These are phyloP conservation scores for Globisporangium solare DNA, from an alignment of 352 stramenopile genomes.

Conservation along the genomic window DNA sequence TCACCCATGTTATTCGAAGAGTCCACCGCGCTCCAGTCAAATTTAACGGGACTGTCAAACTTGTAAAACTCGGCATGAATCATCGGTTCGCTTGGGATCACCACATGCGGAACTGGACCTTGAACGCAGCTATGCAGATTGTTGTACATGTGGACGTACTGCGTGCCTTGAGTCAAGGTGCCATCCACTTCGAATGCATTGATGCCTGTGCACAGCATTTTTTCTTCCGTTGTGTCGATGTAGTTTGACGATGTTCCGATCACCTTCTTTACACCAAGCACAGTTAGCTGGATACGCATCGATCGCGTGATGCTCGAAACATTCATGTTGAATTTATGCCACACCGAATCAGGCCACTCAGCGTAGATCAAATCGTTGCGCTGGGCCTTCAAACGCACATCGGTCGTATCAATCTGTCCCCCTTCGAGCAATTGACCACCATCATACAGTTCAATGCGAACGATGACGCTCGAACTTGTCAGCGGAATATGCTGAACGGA, in stretches of 20 bases:
- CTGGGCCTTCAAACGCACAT: slow-evolving; percentile 71
- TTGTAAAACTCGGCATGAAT: slow-evolving; percentile 68
- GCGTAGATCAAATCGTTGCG: slow-evolving; percentile 66
- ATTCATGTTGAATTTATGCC: slow-evolving; percentile 77
- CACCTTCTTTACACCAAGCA: slow-evolving; percentile 69
- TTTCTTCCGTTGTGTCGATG: slow-evolving; percentile 46
- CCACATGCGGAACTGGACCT: slow-evolving; percentile 71
- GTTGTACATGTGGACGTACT: slow-evolving; percentile 81
- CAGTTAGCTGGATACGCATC: slow-evolving; percentile 71
- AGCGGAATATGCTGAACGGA: slow-evolving; percentile 41
- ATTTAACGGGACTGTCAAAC: slow-evolving; percentile 65
- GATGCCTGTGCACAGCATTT: slow-evolving; percentile 74
- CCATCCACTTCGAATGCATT: slow-evolving; percentile 84
- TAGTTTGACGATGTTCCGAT: slow-evolving; percentile 36
- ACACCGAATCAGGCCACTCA: slow-evolving; percentile 68
- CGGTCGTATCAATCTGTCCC: slow-evolving; percentile 58
- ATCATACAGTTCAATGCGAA: slow-evolving; percentile 77
- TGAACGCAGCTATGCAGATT: slow-evolving; percentile 68
- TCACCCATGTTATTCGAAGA: slow-evolving; percentile 16
- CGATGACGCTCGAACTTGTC: slow-evolving; percentile 59
- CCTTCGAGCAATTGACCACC: slow-evolving; percentile 65
- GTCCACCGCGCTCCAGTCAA: slow-evolving; percentile 52
- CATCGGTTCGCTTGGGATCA: slow-evolving; percentile 60
- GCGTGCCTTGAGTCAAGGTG: slow-evolving; percentile 49
- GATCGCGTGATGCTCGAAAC: slow-evolving; percentile 64